A percentile compares a stretch with the other conserved stretches of the same genome.
Evolutionary conservation across 306 rosid genomes (phyloP).

Genomic region (Alnus rubra): DNA sequence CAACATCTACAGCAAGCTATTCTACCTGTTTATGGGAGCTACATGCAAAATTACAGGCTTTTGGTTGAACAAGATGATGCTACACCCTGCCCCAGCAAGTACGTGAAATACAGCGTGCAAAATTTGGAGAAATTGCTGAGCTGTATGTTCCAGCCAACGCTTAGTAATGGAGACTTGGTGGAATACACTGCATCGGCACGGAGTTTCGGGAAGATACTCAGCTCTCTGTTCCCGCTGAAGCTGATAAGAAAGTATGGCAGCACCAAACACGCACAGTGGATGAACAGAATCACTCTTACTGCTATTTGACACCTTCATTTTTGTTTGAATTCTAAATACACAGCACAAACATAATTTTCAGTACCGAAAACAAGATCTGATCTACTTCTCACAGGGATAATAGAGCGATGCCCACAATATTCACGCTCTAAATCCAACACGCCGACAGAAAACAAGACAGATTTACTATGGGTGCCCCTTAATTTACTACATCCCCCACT

Average conservation of each 20-base stretch:
- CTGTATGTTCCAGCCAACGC: slow-evolving; percentile 42
- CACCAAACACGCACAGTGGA: slow-evolving; percentile 41
- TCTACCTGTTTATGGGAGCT: slow-evolving; percentile 59
- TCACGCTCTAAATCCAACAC: too few species aligned
- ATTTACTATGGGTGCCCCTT: too few species aligned
- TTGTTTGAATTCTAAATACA: too few species aligned
- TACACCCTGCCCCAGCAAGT: slow-evolving; percentile 44
- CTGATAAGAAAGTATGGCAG: slow-evolving; percentile 24
- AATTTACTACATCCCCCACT: too few species aligned
- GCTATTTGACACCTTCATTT: slow-evolving; percentile 22
- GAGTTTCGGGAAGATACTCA: slow-evolving; percentile 59
- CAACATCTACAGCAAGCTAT: slow-evolving; percentile 64
- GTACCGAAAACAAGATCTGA: too few species aligned
- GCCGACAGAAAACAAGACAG: too few species aligned
- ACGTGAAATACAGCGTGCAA: slow-evolving; percentile 41
- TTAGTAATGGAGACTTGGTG: not conserved
- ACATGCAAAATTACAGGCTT: slow-evolving; percentile 46
- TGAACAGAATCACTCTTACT: slow-evolving; percentile 34
- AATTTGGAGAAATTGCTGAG: slow-evolving; percentile 43
- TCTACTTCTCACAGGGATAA: too few species aligned
- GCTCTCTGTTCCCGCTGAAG: slow-evolving; percentile 57
- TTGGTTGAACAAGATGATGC: slow-evolving; percentile 58
- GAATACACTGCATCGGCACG: slow-evolving; percentile 42
- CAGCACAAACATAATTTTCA: too few species aligned
- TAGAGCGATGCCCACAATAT: too few species aligned